These are phyloP conservation scores for Phenoliferia sp. DNA, from an alignment of 1,284 basidiomycete genomes.

Conservation along the genomic window DNA sequence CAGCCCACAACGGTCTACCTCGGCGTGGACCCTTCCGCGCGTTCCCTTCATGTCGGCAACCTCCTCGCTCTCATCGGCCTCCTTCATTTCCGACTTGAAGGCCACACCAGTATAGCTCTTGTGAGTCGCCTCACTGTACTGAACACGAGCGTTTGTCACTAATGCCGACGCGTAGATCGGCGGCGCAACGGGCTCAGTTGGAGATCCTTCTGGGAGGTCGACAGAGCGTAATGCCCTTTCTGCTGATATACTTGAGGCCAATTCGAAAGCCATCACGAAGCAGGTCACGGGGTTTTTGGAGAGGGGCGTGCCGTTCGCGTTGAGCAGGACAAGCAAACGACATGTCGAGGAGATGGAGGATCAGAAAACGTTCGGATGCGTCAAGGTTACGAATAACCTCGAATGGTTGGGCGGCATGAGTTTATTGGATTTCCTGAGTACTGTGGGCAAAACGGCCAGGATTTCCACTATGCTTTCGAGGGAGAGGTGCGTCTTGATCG, in stretches of 20 bases:
- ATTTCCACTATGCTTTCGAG: slow-evolving; percentile 86
- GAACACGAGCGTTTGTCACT: not conserved
- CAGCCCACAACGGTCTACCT: slow-evolving; percentile 62
- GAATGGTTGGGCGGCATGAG: slow-evolving; percentile 71
- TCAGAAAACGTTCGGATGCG: slow-evolving; percentile 36
- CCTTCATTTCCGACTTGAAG: slow-evolving; percentile 76
- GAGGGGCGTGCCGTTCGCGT: slow-evolving; percentile 60
- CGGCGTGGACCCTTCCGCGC: slow-evolving; percentile 89
- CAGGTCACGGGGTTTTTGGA: slow-evolving; percentile 70
- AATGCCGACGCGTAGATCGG: slow-evolving; percentile 61
- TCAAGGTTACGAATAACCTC: slow-evolving; percentile 71
- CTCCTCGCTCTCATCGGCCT: slow-evolving; percentile 80
- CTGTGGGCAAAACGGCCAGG: slow-evolving; percentile 72
- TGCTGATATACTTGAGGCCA: slow-evolving; percentile 56
- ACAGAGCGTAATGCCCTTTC: slow-evolving; percentile 73
- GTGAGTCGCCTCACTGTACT: slow-evolving; percentile 46
- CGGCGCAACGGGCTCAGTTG: slow-evolving; percentile 92
- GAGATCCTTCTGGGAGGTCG: slow-evolving; percentile 87
- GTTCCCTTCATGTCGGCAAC: slow-evolving; percentile 87
- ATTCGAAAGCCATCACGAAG: slow-evolving; percentile 61
- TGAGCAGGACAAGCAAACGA: slow-evolving; percentile 38
- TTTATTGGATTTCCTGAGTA: slow-evolving; percentile 78
- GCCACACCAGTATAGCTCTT: slow-evolving; percentile 75
- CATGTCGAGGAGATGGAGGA: slow-evolving; percentile 31
- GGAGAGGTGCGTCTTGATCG: slow-evolving; percentile 63